Evolutionary conservation across 352 stramenopile genomes (phyloP), one percentile per base, ranked within the genome.

Genomic region (Phytophthora syringae): DNA sequence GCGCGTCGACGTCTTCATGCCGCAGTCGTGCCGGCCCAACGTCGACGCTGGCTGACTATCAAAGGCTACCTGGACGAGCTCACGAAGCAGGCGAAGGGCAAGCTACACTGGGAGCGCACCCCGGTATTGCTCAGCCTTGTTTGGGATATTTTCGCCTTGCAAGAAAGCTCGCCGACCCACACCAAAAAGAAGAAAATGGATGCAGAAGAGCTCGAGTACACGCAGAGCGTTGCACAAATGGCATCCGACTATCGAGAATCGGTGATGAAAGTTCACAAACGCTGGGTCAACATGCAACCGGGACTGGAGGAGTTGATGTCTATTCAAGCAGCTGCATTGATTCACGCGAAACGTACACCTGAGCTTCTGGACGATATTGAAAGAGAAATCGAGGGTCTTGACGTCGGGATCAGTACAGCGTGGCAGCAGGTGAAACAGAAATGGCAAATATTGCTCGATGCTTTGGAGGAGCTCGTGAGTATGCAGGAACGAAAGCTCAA

Each of bases 401-500:
- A 93, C 44, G 58, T 89, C 16, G 74, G 88, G 3, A 67, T 90
- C 6, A 79, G 51, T 27, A 91, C 80, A 3, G 82, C 84, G 5
- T 88, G 74, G 71, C 69, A 84, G 27, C 80, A 93, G 52, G 84
- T 93, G 24, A 47, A 70, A 24, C 25, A 77, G 18, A 89, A 89
- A 32, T 93, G 84, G 84, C 60, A 72, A 37, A 58, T 71, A 1
- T 63, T 93, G 10, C 43, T 67, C n/a, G 52, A 60, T 16, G 77
- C 75, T 10, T 63, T 93, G 1, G 77, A 91, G 13, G 63, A 88
- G 40, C 72, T 93, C 0, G 79, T 82, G 12, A 51, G 7, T 4
- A 93, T 93, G 84, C 64, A 86, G 22, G 66, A 88, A 25, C 63
- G 64, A 13, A 90, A 86, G 51, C 60, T 93, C 5, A 82, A 91